Evolutionary conservation across 257 asterid genomes (phyloP).

Genomic region (Solanum pennellii): DNA sequence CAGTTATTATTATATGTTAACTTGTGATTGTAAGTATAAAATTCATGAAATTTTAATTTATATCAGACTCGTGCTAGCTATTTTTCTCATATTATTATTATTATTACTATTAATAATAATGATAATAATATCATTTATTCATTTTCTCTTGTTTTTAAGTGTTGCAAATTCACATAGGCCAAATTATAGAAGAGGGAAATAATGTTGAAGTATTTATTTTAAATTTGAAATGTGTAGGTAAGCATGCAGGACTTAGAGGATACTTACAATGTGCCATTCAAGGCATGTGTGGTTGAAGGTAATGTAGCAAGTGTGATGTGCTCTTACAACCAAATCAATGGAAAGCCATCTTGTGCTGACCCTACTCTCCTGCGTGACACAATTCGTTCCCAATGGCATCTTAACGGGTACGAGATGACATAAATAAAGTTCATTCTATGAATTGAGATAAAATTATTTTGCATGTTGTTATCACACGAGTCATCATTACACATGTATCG

Average conservation of each 20-base stretch:
- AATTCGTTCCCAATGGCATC: slow-evolving; percentile 71
- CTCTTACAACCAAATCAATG: slow-evolving; percentile 88
- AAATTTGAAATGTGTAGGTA: slow-evolving; percentile 30
- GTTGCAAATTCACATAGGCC: background rate
- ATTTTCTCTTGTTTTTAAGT: background rate
- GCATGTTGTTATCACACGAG: background rate
- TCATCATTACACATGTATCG: background rate
- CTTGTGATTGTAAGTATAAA: too few relatives aligned
- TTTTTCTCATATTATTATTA: too few relatives aligned
- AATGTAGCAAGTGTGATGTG: slow-evolving; percentile 94
- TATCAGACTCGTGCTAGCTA: too few relatives aligned
- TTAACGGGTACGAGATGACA: slow-evolving; percentile 37
- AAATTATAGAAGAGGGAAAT: background rate
- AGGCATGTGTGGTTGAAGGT: slow-evolving; percentile 79
- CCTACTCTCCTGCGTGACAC: slow-evolving; percentile 62
- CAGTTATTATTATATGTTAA: too few relatives aligned
- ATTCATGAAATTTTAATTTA: too few relatives aligned
- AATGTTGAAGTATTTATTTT: background rate
- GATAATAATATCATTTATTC: too few relatives aligned
- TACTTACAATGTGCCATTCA: slow-evolving; percentile 88
- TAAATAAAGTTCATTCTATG: too few relatives aligned
- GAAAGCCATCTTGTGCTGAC: slow-evolving; percentile 93
- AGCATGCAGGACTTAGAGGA: slow-evolving; percentile 84
- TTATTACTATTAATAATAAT: too few relatives aligned
- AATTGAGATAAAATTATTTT: too few relatives aligned